Base-by-base conservation (phyloP, 202 grass and related monocot genomes). In the Saccharum hybrid region DNA sequence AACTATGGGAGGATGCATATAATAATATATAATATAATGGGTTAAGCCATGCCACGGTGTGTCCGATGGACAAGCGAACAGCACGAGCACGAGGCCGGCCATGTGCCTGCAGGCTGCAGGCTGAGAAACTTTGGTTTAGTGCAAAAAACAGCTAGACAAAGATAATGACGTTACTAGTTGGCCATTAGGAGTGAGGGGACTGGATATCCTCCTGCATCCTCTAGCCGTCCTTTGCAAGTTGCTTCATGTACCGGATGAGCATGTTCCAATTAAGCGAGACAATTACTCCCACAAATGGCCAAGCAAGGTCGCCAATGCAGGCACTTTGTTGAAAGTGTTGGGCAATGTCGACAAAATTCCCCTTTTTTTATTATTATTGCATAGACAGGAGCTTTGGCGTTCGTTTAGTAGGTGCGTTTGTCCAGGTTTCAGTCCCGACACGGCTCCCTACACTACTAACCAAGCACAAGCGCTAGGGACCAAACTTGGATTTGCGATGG, bases 21-120 rank as follows among this genome's bases (percentile, higher is more conserved):
- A 18, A 18, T 52, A 52, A 52, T 31, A 31, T 31, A 31, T 31
- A 31, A 31, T 52, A 9, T 22, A 22, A 60, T 60, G 7, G n/a
- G 56, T n/a, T 22, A 60, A 41, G 15, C 38, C 36, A 62, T 48
- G 15, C 41, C 46, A 49, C 19, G 76, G 72, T 62, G 64, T 69
- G 23, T 68, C 36, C 7, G 6, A 45, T 45, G 63, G 38, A 62
- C 49, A 68, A 74, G n/a, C 78, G 8, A 82, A 34, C 70, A 74
- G 16, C 21, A 81, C 48, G 19, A 61, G 10, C 74, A 78, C 71
- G 72, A 81, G 78, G 21, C 68, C 85, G 78, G 21, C 68, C 85
- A 82, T 82, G 78, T 81, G 84, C 37, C 10, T 52, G 43, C 43
- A 13, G 43, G 51, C 31, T 31, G 31, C 31, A 31, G 31, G 31